Percentiles rank a stretch among this genome's conserved stretches.
Conservation (phyloP, 371 early-diverging fungal species). For the Conidiobolus incongruus region DNA sequence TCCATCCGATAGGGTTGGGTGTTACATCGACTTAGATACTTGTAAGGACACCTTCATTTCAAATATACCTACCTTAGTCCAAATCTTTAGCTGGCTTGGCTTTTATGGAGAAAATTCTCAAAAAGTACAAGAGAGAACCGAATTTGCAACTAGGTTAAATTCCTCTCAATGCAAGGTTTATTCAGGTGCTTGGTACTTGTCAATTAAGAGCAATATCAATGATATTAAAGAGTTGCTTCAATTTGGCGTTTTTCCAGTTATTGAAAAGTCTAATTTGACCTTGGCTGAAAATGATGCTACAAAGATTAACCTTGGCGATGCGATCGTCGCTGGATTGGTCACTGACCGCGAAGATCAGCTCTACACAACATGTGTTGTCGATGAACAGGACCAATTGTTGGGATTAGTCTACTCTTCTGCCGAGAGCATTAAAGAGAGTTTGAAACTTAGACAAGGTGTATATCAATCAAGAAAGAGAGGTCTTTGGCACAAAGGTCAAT, state of each 20-base stretch:
- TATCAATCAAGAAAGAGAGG: slow-evolving; percentile 81
- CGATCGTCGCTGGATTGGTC: slow-evolving; percentile 30
- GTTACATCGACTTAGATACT: too few species aligned
- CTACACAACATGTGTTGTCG: slow-evolving; percentile 77
- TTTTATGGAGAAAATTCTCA: too few species aligned
- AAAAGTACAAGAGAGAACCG: too few species aligned
- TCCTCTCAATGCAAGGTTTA: too few species aligned
- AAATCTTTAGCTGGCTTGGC: too few species aligned
- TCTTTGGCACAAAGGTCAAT: slow-evolving; percentile 87
- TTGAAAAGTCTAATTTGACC: slow-evolving; percentile 12
- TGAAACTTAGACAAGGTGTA: slow-evolving; percentile 62
- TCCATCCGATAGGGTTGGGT: too few species aligned
- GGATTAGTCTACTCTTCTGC: slow-evolving; percentile 82
- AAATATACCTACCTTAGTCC: too few species aligned
- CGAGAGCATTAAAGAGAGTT: slow-evolving; percentile 57
- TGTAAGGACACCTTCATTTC: too few species aligned
- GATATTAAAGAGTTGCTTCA: too few species aligned
- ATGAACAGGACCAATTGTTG: slow-evolving; percentile 63
- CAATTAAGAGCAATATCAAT: too few species aligned
- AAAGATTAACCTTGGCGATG: slow-evolving; percentile 39
- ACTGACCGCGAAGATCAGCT: slow-evolving; percentile 81
- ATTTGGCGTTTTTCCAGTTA: background rate
- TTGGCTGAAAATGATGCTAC: slow-evolving; percentile 6
- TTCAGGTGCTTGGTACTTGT: too few species aligned
- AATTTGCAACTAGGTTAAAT: too few species aligned